Percentiles rank a stretch among this genome's conserved stretches.
Conservation (phyloP, 73 alveolate species). For the Paramecium primaurelia region DNA sequence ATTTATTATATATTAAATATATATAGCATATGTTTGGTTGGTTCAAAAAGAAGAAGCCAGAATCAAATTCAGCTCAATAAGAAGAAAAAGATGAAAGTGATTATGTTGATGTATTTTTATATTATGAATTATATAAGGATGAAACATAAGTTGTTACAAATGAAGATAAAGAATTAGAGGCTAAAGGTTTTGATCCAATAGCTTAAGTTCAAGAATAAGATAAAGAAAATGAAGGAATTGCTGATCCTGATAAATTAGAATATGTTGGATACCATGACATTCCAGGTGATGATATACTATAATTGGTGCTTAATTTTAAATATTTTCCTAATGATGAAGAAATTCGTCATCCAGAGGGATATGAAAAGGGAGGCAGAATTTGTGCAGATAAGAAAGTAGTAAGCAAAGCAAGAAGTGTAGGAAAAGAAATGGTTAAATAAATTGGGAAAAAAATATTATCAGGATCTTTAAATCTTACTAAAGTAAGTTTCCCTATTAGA, state of each 20-base stretch:
- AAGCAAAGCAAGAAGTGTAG: constrained; percentile 71
- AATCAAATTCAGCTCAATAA: background rate
- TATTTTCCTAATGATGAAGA: constrained; percentile 53
- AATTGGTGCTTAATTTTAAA: constrained; percentile 38
- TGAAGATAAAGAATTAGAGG: constrained; percentile 60
- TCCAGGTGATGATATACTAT: constrained; percentile 38
- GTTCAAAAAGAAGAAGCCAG: constrained; percentile 55
- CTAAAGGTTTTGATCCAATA: constrained; percentile 55
- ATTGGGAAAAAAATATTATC: constrained; percentile 77
- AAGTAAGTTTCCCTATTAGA: constrained; percentile 79
- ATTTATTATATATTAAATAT: background rate
- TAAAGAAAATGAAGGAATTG: constrained; percentile 52
- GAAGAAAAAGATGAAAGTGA: constrained; percentile 41
- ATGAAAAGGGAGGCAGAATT: constrained; percentile 63
- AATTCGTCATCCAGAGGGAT: constrained; percentile 43
- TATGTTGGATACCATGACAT: constrained; percentile 40
- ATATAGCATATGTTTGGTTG: constrained; percentile 38
- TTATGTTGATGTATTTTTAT: background rate
- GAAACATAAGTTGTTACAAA: constrained; percentile 19
- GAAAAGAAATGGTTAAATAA: constrained; percentile 76
- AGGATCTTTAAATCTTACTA: constrained; percentile 79
- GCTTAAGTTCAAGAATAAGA: constrained; percentile 44
- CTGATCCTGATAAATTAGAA: constrained; percentile 55
- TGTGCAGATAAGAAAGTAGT: constrained; percentile 64
- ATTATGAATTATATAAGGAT: background rate